Base-by-base conservation (phyloP, 2,329 filamentous ascomycete genomes). In the Monosporascus sp. region DNA sequence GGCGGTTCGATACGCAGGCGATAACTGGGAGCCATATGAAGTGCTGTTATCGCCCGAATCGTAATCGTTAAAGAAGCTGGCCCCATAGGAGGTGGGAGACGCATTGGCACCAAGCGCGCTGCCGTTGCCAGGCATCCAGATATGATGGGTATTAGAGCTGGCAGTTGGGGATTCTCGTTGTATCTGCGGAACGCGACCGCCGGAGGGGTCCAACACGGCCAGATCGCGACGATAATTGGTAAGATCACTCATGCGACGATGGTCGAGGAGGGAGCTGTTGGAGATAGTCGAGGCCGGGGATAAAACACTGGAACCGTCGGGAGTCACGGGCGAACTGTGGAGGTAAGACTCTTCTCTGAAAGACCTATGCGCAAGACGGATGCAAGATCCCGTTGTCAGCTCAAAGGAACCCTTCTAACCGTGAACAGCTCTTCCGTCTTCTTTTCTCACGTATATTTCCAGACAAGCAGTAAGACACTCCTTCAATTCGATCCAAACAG, bases 11-110 rank as follows among this genome's bases (percentile, higher is more conserved):
- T 87, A 85, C 52, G 83, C 81, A 1, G 89, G 86, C 34, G 90
- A 91, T 51, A 90, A 73, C 62, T 90, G 90, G 31, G 83, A 84
- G 34, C 71, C 69, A 24, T 76, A 66, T 14, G 81, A 83, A 51
- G 87, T 66, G 65, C 9, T 14, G 31, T 85, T 86, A 64, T 92
- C 88, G 73, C 80, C 87, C 36, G 87, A 90, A 66, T 91, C 86
- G 69, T 90, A 84, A 72, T 91, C 86, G 69, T 91, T 84, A 72
- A 84, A 88, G 71, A 91, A 91, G 68, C 77, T 87, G 48, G 79
- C 81, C 38, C 73, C 68, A 65, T 76, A 71, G 38, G 64, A 60
- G 57, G 64, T 69, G 49, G 66, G 69, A 53, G 73, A 67, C 51
- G 68, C 65, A 47, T 65, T 63, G 52, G 72, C 65, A 50, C 66